Base-by-base conservation (phyloP, 2,329 filamentous ascomycete genomes). In the Paecilomyces dactylethromorphus region DNA sequence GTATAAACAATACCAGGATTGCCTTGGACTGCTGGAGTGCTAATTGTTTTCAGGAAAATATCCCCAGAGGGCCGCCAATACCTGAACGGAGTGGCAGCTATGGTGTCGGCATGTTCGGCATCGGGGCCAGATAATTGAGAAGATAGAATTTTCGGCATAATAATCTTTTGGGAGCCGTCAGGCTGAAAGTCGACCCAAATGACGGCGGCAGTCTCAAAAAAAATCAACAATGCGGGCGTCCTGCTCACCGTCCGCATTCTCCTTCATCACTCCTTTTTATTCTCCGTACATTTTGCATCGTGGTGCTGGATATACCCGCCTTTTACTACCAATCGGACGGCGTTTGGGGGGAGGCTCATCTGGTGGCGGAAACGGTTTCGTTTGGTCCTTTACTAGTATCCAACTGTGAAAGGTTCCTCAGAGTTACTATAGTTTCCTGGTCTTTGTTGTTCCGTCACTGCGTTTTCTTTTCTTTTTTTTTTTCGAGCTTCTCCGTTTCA, bases 271-370 rank as follows among this genome's bases (percentile, higher is more conserved):
- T 60, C 45, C 58, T 64, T 58, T 61, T 57, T 58, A 59, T 64
- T 63, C 62, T 63, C 57, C 63, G 51, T 62, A 73, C 70, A 73
- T 74, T 72, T 76, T 77, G 75, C 75, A 77, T 77, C 68, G 73
- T 69, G 75, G 75, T 76, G 74, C 75, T 76, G 75, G 75, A 77
- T 78, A 78, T 78, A 78, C 75, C 75, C 75, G 74, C 74, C 73
- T 77, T 63, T 74, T 66, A 71, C 72, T 67, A 68, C 50, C 50
- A 52, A 68, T 72, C 64, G 72, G 72, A 72, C 63, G 73, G 72
- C 72, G 72, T 74, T 75, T 58, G 50, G 64, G 63, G 65, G 56
- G 52, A 56, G 21, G 13, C 21, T 24, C 29, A 39, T 33, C 33
- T 45, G 18, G 45, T 58, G 61, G 57, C 59, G 61, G 60, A 63